These are phyloP conservation scores for Otatea glauca DNA, from an alignment of 176 grass and related monocot genomes.

Conservation along the genomic window DNA sequence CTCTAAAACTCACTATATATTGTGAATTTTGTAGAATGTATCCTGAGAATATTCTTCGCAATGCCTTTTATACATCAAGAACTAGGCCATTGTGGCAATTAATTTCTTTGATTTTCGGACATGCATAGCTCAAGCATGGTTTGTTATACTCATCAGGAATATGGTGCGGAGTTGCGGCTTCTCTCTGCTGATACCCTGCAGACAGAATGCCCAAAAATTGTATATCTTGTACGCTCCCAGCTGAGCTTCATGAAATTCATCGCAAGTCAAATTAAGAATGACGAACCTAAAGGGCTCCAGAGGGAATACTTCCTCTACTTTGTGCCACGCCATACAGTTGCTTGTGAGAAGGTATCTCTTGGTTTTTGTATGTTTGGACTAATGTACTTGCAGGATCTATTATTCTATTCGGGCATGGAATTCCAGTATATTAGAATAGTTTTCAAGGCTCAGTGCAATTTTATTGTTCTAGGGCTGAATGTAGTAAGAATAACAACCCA, in stretches of 20 bases:
- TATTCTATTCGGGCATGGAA: not conserved
- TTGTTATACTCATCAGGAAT: constrained; percentile 60
- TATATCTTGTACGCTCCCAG: constrained; percentile 72
- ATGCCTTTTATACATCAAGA: not conserved
- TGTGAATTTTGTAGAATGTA: not conserved
- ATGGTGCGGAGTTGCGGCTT: constrained; percentile 65
- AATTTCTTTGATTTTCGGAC: not conserved
- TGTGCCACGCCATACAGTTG: constrained; percentile 76
- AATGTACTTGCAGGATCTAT: not conserved
- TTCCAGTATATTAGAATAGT: constrained; percentile 22
- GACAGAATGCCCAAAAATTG: constrained; percentile 68
- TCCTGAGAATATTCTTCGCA: not conserved
- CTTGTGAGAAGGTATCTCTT: constrained; percentile 79
- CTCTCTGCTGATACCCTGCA: constrained; percentile 64
- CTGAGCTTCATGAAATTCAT: constrained; percentile 72
- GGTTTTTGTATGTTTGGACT: constrained; percentile 10
- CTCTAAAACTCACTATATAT: not conserved
- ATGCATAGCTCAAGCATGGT: constrained; percentile 31
- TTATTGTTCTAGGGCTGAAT: not conserved
- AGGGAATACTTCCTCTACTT: constrained; percentile 93
- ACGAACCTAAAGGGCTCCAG: constrained; percentile 69
- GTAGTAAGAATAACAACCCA: not conserved
- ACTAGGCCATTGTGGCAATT: not conserved
- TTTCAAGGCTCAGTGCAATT: not conserved
- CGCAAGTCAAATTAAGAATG: constrained; percentile 62